These are phyloP conservation scores for Triticum dicoccoides DNA, from an alignment of 176 grass and related monocot genomes.

Conservation along the genomic window DNA sequence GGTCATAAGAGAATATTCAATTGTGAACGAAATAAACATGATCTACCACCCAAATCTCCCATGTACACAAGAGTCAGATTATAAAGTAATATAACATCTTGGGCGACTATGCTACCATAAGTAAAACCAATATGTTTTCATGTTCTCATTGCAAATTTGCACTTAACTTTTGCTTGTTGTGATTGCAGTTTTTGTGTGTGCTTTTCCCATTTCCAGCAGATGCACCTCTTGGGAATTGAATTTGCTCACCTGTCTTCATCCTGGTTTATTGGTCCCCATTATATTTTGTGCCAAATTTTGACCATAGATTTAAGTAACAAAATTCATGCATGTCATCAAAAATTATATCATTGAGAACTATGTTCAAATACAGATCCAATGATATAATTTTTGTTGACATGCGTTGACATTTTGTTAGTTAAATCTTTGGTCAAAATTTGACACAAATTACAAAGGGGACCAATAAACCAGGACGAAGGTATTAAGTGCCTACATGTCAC, in stretches of 20 bases:
- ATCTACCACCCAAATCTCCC: neutral
- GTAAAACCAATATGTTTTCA: neutral
- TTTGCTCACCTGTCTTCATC: neutral
- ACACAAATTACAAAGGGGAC: no score
- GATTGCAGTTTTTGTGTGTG: neutral
- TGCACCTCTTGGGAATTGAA: constrained; percentile 7
- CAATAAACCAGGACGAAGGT: no score
- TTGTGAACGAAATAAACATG: neutral
- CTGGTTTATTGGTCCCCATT: no score
- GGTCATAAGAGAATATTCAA: neutral
- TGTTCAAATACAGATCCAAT: no score
- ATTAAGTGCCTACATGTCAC: constrained; percentile 16
- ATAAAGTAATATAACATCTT: neutral
- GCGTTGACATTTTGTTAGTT: no score
- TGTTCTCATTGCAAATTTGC: neutral
- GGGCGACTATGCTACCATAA: neutral
- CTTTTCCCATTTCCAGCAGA: neutral
- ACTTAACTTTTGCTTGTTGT: neutral
- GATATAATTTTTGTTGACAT: no score
- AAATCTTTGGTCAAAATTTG: no score
- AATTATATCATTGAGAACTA: no score
- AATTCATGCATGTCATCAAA: no score
- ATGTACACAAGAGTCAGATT: neutral
- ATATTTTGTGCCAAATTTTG: no score
- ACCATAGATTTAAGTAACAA: no score